Conservation (phyloP, 2,329 filamentous ascomycete species). For the Aspergillus intermedius region DNA sequence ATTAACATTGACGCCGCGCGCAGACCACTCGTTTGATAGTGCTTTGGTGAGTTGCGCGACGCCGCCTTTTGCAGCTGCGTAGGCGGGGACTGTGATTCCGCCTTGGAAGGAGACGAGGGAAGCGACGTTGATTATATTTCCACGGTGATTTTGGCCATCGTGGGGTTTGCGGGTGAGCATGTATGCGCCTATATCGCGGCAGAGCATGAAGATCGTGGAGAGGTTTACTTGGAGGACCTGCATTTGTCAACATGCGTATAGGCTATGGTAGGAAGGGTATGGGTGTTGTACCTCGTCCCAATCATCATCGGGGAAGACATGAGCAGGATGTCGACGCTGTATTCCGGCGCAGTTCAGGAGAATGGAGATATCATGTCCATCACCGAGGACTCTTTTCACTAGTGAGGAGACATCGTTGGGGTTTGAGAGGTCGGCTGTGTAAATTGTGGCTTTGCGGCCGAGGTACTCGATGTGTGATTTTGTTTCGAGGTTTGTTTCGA, state of each 20-base stretch:
- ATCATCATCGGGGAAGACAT: conserved; percentile 64
- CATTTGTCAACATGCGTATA: too few relatives aligned
- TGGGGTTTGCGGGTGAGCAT: conserved; percentile 14
- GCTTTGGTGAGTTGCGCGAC: conserved; percentile 80
- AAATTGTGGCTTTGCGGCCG: conserved; percentile 28
- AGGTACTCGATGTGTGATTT: conserved; percentile 21
- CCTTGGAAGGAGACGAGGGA: conserved; percentile 79
- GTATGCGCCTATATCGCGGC: conserved; percentile 17
- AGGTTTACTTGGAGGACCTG: conserved; percentile 78
- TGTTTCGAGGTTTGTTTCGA: conserved; percentile 13
- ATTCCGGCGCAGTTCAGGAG: conserved; percentile 79
- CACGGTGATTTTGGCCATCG: conserved; percentile 2
- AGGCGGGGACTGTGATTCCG: conserved; percentile 80
- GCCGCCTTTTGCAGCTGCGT: conserved; percentile 78
- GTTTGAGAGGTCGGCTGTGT: conserved; percentile 30
- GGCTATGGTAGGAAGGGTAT: too few relatives aligned
- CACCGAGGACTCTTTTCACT: conserved; percentile 21
- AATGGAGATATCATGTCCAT: conserved; percentile 58
- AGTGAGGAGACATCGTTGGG: conserved; percentile 23
- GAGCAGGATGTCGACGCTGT: conserved; percentile 65
- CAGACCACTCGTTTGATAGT: conserved; percentile 78
- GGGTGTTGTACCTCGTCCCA: conserved; percentile 53
- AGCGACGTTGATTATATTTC: conserved; percentile 71
- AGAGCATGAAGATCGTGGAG: conserved; percentile 62
- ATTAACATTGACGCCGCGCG: conserved; percentile 73